These are phyloP conservation scores for Phialemonium atrogriseum DNA, from an alignment of 2,329 filamentous ascomycete genomes.

Conservation along the genomic window DNA sequence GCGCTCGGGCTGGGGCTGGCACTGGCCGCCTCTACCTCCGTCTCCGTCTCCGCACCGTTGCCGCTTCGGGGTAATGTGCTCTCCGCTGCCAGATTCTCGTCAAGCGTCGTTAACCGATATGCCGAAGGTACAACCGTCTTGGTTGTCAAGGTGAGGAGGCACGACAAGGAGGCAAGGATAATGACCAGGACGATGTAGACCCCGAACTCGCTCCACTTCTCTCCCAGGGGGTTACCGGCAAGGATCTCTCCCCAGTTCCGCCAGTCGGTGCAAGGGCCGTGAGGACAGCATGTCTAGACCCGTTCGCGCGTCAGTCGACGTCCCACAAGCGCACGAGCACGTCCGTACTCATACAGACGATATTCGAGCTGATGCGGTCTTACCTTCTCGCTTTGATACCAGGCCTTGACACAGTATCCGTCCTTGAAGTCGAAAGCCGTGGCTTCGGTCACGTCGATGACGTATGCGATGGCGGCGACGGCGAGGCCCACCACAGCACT, in stretches of 20 bases:
- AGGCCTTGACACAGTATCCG: constrained; percentile 67
- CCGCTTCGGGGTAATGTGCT: constrained; percentile 30
- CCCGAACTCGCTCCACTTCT: constrained; percentile 63
- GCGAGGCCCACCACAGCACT: constrained; percentile 83
- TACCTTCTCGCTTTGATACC: constrained; percentile 67
- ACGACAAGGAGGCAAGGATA: constrained; percentile 61
- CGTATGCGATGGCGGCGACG: constrained; percentile 78
- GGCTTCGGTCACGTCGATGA: constrained; percentile 79
- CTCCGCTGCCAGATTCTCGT: constrained; percentile 81
- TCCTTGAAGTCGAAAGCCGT: constrained; percentile 86
- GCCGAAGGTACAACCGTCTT: constrained; percentile 90
- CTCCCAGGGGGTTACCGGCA: constrained; percentile 33
- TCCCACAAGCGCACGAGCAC: too few species aligned
- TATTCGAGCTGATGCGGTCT: constrained; percentile 9
- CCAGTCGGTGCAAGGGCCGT: constrained; percentile 48
- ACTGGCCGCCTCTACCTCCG: too few species aligned
- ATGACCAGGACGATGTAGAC: constrained; percentile 70
- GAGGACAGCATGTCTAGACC: constrained; percentile 47
- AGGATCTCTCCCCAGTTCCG: constrained; percentile 45
- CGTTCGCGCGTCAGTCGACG: too few species aligned
- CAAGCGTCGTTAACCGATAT: constrained; percentile 77
- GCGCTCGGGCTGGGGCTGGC: constrained; percentile 31
- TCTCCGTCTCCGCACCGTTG: constrained; percentile 28
- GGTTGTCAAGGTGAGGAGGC: constrained; percentile 76
- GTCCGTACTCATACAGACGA: too few species aligned